Evolutionary conservation across 2,329 filamentous ascomycete genomes (phyloP), one percentile per base, ranked within the genome.

Genomic region (Corynespora cassiicola): DNA sequence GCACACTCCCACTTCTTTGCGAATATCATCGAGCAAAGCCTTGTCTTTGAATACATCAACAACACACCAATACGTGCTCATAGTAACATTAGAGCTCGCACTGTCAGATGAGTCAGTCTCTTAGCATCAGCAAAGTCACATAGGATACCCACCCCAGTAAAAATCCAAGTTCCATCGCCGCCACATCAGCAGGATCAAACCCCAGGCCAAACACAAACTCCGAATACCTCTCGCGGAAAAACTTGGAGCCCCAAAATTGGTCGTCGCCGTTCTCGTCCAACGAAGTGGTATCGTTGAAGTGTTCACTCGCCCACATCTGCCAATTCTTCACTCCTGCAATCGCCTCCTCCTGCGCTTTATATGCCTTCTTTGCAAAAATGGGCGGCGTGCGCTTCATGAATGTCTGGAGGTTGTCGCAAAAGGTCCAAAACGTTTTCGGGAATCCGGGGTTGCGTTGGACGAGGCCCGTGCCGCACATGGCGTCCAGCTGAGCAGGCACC

Each of bases 21-120:
- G 32, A 21, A 49, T 18, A 14, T 25, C 23, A 4, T 23, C 10
- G n/a, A 47, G 39, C 22, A 65, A 50, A 2, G 23, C 23, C 4
- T 49, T 43, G 12, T 58, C 42, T 8, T 34, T 23, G 18, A 63
- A 47, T 2, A 40, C 40, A n/a, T 67, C 59, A 6, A 63, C 33
- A 6, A 62, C 31, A 12, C 34, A 46, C 57, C 59, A 66, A 18
- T 35, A 42, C 2, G 39, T 39, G 28, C 27, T 35, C 10, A 32
- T 22, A 16, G 22, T 46, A 10, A 27, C 26, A 16, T 46, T 46
- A 9, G 38, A 20, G 12, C 26, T 42, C 2, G 43, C 38, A 30
- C 37, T 34, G 19, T 18, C 10, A 31, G 6, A 25, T 8, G 11
- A 10, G 16, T 39, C 14, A 15, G 9, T 30, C 18, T 31, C 17